A percentile compares a stretch with the other conserved stretches of the same genome.
Evolutionary conservation across 2,329 filamentous ascomycete species (phyloP).

Genomic region (Helminthosporium solani): DNA sequence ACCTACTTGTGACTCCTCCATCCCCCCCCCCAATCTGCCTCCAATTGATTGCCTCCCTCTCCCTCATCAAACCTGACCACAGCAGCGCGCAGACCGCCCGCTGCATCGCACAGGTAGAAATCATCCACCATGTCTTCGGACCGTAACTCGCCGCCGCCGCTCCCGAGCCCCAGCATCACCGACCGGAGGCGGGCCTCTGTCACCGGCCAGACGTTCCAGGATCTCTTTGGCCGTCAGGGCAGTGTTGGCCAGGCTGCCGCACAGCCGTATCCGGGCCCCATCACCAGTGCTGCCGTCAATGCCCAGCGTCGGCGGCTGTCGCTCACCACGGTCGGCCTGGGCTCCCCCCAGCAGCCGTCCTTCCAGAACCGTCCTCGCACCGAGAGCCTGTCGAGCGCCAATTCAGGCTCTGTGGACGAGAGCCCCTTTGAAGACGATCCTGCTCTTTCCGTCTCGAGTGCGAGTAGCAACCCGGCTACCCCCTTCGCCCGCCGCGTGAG

Average conservation of each 20-base stretch:
- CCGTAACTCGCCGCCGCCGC: constrained; percentile 44
- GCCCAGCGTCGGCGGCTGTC: constrained; percentile 53
- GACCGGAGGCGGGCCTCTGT: constrained; percentile 50
- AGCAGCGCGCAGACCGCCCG: background rate
- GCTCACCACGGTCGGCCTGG: constrained; percentile 51
- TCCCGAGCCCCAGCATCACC: constrained; percentile 38
- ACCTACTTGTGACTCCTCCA: background rate
- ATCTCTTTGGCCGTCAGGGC: constrained; percentile 47
- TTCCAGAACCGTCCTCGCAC: constrained; percentile 44
- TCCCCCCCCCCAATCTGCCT: too few relatives aligned
- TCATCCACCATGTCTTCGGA: constrained; percentile 36
- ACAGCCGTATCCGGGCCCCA: constrained; percentile 46
- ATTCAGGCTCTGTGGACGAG: constrained; percentile 51
- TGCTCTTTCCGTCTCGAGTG: constrained; percentile 53
- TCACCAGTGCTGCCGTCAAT: constrained; percentile 51
- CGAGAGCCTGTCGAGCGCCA: constrained; percentile 51
- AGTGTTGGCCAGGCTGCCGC: constrained; percentile 33
- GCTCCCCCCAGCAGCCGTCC: constrained; percentile 46
- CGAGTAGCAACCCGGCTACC: constrained; percentile 63
- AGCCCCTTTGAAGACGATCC: constrained; percentile 58
- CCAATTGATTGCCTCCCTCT: background rate
- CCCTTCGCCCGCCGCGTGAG: constrained; percentile 85
- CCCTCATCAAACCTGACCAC: background rate
- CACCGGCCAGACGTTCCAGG: constrained; percentile 51
- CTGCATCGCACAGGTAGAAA: constrained; percentile 1